Conservation (phyloP, 2,329 filamentous ascomycete species). For the Metarhizium sp. region DNA sequence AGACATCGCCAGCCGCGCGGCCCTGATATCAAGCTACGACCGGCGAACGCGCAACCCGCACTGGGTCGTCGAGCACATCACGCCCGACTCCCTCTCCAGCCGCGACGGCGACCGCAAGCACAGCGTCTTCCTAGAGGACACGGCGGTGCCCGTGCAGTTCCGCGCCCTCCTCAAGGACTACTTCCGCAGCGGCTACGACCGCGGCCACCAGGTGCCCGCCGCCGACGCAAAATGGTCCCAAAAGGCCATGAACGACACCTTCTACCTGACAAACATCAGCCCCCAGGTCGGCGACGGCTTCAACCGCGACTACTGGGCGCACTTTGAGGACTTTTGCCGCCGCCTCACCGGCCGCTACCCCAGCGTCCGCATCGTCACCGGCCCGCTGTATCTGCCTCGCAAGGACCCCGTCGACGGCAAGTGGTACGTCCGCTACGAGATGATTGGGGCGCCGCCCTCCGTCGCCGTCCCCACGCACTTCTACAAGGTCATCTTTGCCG, state of each 20-base stretch:
- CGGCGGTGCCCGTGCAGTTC: conserved; percentile 71
- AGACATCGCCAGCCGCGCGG: conserved; percentile 68
- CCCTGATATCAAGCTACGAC: conserved; percentile 82
- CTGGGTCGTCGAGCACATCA: conserved; percentile 97
- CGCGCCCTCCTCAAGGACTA: conserved; percentile 89
- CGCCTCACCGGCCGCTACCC: conserved; percentile 73
- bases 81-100: conserved; percentile 66
- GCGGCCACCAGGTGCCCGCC: conserved; percentile 93
- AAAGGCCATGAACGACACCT: conserved; percentile 88
- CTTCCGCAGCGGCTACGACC: conserved; percentile 87
- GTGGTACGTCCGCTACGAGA: conserved; percentile 92
- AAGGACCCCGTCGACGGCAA: conserved; percentile 76
- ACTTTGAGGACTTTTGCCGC: conserved; percentile 95
- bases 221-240: conserved; percentile 96
- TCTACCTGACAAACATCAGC: conserved; percentile 92
- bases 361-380: conserved; percentile 83
- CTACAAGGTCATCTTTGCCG: conserved; percentile 97
- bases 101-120: conserved; percentile 76
- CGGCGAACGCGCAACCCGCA: conserved; percentile 82
- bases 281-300: conserved; percentile 97
- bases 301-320: conserved; percentile 98
- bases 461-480: conserved; percentile 97
- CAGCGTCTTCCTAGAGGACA: conserved; percentile 76
- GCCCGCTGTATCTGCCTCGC: conserved; percentile 85
- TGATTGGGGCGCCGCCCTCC: conserved; percentile 87